phyloP scores from a whole-genome alignment of 2,329 filamentous ascomycete species.

The Aspergillus sp. region DNA sequence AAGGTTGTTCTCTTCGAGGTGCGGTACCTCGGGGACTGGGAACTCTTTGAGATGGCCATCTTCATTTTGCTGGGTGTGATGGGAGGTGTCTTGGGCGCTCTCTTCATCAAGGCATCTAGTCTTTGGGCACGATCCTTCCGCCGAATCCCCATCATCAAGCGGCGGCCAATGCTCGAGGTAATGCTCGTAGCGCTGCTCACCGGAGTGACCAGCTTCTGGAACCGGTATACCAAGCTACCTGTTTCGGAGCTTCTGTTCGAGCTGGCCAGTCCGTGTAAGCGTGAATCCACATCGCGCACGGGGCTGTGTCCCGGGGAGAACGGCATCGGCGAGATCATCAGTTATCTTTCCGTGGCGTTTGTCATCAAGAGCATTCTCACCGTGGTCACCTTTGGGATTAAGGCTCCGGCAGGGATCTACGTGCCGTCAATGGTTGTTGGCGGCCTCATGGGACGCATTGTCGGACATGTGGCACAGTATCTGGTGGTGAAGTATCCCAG shows the following conservation, averaged over 20 bases:
- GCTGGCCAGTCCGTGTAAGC: constrained; percentile 80
- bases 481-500: constrained; percentile 71
- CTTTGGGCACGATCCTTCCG: constrained; percentile 89
- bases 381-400: constrained; percentile 90
- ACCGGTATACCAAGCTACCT: constrained; percentile 80
- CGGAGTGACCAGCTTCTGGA: constrained; percentile 89
- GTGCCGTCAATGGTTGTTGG: constrained; percentile 99
- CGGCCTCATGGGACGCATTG: constrained; percentile 81
- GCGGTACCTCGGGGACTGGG: constrained; percentile 86
- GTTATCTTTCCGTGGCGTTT: constrained; percentile 73
- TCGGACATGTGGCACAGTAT: constrained; percentile 84
- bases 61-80: constrained; percentile 86
- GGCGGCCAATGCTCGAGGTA: constrained; percentile 81
- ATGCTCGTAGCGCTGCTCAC: constrained; percentile 82
- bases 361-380: constrained; percentile 88
- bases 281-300: constrained; percentile 63
- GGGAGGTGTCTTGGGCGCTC: constrained; percentile 78
- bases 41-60: constrained; percentile 81
- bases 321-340: constrained; percentile 75
- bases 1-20: constrained; percentile 98
- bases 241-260: constrained; percentile 91
- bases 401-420: constrained; percentile 95
- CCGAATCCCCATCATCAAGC: constrained; percentile 75
- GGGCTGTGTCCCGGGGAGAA: constrained; percentile 75
- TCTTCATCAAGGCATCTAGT: constrained; percentile 95